phyloP scores from a whole-genome alignment of 2,329 filamentous ascomycete species.

The Colletotrichum theobromicola region DNA sequence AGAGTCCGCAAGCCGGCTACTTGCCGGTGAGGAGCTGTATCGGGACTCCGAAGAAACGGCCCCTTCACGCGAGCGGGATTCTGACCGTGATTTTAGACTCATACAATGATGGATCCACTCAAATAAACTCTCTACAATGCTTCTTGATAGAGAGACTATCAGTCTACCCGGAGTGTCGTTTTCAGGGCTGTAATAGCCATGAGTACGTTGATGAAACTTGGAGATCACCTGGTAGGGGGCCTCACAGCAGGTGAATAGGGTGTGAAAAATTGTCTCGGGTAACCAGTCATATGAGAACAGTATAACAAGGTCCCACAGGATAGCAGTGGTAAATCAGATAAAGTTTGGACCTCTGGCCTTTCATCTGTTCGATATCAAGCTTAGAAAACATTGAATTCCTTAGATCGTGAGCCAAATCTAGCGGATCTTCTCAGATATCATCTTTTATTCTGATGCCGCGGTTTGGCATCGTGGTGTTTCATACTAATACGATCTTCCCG shows the following conservation, averaged over 20 bases:
- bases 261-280: not conserved
- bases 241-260: not conserved
- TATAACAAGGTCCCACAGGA: not conserved
- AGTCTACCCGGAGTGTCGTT: not conserved
- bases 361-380: not conserved
- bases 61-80: not conserved
- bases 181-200: not conserved
- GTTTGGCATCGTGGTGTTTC: not conserved
- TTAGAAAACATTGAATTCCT: not conserved
- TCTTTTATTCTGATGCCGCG: not conserved
- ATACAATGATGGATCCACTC: not conserved
- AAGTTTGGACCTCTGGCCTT: not conserved
- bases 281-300: not conserved
- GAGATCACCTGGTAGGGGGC: not conserved
- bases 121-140: not conserved
- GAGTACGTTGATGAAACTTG: not conserved
- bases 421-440: not conserved
- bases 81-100: not conserved
- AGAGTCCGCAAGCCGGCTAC: not conserved
- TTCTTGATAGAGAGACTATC: not conserved
- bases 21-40: not conserved
- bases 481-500: not conserved
- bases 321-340: not conserved
- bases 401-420: not conserved
- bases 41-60: not conserved